Conservation (phyloP, 164 flowering plant genomes). For the Dillenia suffruticosa region DNA sequence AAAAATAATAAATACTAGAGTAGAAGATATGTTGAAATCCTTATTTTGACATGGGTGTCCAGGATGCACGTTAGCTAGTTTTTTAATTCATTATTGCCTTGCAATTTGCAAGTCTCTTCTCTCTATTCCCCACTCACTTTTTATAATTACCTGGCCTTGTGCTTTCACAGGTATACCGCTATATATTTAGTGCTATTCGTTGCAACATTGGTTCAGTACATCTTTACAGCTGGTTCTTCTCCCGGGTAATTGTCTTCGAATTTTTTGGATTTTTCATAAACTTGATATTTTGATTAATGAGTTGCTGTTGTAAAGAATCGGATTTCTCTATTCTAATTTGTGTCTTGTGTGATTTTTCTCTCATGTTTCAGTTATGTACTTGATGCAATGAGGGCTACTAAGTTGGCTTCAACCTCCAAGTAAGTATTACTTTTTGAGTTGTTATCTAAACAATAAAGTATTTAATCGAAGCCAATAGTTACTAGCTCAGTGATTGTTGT, state of each 20-base stretch:
- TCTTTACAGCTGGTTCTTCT: conserved; percentile 76
- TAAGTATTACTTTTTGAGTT: conserved; percentile 28
- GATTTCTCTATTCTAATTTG: not conserved
- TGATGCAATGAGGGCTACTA: conserved; percentile 70
- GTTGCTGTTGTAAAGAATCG: not conserved
- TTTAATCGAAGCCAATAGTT: too few species aligned
- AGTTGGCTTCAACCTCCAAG: conserved; percentile 48
- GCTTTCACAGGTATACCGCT: conserved; percentile 63
- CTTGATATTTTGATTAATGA: too few species aligned
- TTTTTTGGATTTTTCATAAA: not conserved
- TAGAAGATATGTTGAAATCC: too few species aligned
- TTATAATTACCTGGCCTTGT: not conserved
- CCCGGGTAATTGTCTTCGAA: conserved; percentile 65
- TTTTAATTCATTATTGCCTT: too few species aligned
- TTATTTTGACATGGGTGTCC: too few species aligned
- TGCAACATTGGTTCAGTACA: conserved; percentile 73
- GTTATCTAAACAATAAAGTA: not conserved
- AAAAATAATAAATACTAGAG: too few species aligned
- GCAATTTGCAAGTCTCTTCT: too few species aligned
- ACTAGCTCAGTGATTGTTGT: too few species aligned
- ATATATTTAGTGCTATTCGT: conserved; percentile 53
- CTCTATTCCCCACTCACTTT: too few species aligned
- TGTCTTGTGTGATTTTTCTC: not conserved
- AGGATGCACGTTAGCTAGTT: too few species aligned
- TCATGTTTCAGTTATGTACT: conserved; percentile 56